A percentile compares a stretch with the other conserved stretches of the same genome.
phyloP scores from a whole-genome alignment of 768 basidiomycete species.

The Pleurotus sapidus region DNA sequence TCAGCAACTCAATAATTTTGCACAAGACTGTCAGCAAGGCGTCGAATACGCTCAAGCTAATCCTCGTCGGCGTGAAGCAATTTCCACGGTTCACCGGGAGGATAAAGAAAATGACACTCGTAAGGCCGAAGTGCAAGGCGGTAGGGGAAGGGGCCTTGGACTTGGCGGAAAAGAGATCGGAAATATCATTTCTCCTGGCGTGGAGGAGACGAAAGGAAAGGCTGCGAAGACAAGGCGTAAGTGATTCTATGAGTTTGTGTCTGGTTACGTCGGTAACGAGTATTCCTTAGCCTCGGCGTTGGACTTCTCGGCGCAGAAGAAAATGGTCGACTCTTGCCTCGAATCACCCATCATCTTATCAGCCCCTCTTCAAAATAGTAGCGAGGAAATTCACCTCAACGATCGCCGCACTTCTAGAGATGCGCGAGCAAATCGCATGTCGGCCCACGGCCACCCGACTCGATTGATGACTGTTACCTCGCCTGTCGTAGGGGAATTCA shows the following conservation, averaged over 20 bases:
- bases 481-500: slow-evolving; percentile 80
- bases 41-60: background rate
- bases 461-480: slow-evolving; percentile 42
- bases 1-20: slow-evolving; percentile 41
- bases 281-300: slow-evolving; percentile 47
- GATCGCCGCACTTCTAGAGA: slow-evolving; percentile 24
- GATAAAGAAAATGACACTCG: slow-evolving; percentile 5
- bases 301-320: slow-evolving; percentile 45
- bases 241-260: slow-evolving; percentile 18
- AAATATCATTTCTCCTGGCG: background rate
- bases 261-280: slow-evolving; percentile 7
- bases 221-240: slow-evolving; percentile 42
- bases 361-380: slow-evolving; percentile 21
- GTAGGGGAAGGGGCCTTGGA: background rate
- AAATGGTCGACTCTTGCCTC: slow-evolving; percentile 44
- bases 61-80: background rate
- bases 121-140: background rate
- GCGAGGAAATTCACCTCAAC: slow-evolving; percentile 15
- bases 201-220: background rate
- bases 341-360: slow-evolving; percentile 48
- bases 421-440: slow-evolving; percentile 1
- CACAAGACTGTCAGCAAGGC: background rate
- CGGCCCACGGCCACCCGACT: slow-evolving; percentile 16
- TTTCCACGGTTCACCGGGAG: background rate
- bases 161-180: slow-evolving; percentile 2